Evolutionary conservation across 2,329 filamentous ascomycete species (phyloP).

Genomic region (Paracorniculantispora psalliotae): DNA sequence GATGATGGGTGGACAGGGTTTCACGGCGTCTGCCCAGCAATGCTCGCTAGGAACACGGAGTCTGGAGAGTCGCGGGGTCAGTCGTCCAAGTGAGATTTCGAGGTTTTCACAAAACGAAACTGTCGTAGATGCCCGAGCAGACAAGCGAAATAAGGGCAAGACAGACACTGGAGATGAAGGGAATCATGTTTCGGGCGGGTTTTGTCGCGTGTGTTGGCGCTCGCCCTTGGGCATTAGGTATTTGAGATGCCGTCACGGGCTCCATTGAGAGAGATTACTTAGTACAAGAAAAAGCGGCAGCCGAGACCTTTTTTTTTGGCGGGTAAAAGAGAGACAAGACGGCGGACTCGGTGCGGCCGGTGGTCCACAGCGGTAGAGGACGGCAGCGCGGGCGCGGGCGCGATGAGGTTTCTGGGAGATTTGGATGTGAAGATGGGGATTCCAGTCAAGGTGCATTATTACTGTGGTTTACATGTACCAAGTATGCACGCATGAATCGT

Average conservation of each 20-base stretch:
- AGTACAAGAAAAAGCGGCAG: not conserved
- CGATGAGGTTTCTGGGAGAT: not conserved
- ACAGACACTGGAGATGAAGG: not conserved
- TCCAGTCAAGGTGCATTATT: no score
- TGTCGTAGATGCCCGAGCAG: not conserved
- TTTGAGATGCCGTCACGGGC: not conserved
- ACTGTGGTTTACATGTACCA: no score
- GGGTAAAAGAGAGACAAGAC: not conserved
- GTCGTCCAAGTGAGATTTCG: no score
- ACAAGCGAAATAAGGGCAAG: not conserved
- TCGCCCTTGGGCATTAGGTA: not conserved
- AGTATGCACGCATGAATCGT: no score
- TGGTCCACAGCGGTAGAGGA: not conserved
- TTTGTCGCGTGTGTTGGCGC: not conserved
- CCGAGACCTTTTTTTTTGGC: slow-evolving; percentile 1
- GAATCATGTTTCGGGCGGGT: not conserved
- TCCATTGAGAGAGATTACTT: slow-evolving; percentile 4
- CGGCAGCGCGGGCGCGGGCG: not conserved
- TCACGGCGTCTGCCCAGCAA: no score
- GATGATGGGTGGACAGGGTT: not conserved
- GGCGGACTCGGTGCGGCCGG: not conserved
- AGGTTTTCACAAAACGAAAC: no score
- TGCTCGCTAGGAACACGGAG: no score
- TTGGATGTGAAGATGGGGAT: not conserved
- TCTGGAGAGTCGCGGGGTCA: no score